Evolutionary conservation across 805 yeast species (phyloP), one percentile per base, ranked within the genome.

Genomic region (Starmerella vitae): DNA sequence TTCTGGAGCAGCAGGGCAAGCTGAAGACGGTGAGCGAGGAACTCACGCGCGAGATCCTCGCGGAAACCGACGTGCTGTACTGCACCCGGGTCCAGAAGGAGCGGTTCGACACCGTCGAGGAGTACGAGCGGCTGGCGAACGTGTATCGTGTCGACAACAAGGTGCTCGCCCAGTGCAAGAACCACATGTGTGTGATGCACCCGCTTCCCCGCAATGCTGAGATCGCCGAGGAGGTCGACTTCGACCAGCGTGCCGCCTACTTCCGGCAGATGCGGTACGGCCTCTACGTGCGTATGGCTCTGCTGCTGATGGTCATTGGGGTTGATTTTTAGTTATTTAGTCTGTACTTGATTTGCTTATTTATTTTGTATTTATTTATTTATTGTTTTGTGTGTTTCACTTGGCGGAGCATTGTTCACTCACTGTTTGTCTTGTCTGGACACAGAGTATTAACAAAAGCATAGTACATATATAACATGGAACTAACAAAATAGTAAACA

Each of bases 211-310:
- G 99, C 64, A 86, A 84, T 49, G 79, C 76, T 55, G 99, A 91
- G 67, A 88, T 91, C 53, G 81, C 81, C 57, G 97, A 86, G 66
- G 98, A 91, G 67, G 97, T 91, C 56, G 99, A 91, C 62, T 91
- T 88, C 58, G 99, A 91, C 65, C 96, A 88, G 64, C 81, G 99
- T 63, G 97, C 98, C 49, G 97, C 98, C 43, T 91, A 91, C 69
- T 91, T 91, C 72, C 81, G 99, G 74, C 97, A 91, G 70, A 91
- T 91, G 98, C 80, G 93, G 63, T 88, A 91, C 60, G 99, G 99
- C 46, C 70, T 91, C 61, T 91, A 78, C 59, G 94, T 93, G 34
- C 85, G 99, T 72, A 91, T 91, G 99, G 98, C 99, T 9, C 68
- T 91, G 53, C 72, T 91, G 59, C 94, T 97, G 40, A 80, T 91